Base-by-base conservation (phyloP, 2,329 filamentous ascomycete species). In the Thermothelomyces thermophilus region DNA sequence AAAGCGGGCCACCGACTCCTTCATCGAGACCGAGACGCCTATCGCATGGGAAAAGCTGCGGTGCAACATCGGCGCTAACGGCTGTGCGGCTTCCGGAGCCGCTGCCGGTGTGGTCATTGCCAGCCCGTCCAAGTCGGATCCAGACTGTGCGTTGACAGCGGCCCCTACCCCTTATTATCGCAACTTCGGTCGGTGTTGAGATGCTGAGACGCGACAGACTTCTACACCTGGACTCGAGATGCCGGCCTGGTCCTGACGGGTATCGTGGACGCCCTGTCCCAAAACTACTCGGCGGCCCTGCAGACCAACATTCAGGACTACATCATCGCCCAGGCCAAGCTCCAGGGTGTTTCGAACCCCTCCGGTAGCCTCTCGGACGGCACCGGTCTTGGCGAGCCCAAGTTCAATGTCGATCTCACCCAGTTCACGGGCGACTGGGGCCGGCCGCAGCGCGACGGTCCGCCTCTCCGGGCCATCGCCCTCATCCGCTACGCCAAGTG, bases 211-310 rank as follows among this genome's bases (percentile, higher is more conserved):
- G 13, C 31, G 30, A 31, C 46, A 87, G 84, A 90, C 65, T 90
- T 77, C 62, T 90, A 82, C 62, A 88, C 84, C 1, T 91, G 87
- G 87, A 88, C 83, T 1, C 73, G 87, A 60, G 87, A 91, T 64
- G 77, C 83, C 14, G 84, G 82, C 20, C 72, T 90, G 26, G 80
- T 81, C 2, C 79, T 86, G 69, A 88, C 87, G 68, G 70, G 72
- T 20, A 67, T 90, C 14, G 71, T 86, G 8, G 86, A 90, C 58
- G 73, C 78, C 17, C 84, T 89, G 62, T 62, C 69, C 40, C 70
- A 79, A 51, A 70, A 69, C 43, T 85, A 83, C 37, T 76, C 85
- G 56, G 66, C 71, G 1, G 66, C 67, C 14, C 69, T 88, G 17
- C 80, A 84, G 59, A 68, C 64, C 7, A 65, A 74, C 31, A 83